These are phyloP conservation scores for Sclerotinia sclerotiorum DNA, from an alignment of 2,329 filamentous ascomycete genomes.

Conservation along the genomic window DNA sequence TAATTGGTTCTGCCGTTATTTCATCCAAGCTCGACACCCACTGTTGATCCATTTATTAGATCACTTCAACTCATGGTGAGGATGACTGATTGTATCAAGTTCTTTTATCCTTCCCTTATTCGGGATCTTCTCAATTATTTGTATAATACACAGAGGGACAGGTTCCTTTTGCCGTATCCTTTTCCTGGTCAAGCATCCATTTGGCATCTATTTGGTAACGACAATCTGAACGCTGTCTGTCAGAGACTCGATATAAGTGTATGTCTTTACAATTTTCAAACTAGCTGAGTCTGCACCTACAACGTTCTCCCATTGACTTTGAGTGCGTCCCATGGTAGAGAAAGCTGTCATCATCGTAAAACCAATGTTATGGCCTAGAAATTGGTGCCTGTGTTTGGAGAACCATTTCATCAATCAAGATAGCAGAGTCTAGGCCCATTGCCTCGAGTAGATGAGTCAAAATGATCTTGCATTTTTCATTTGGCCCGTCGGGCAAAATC, in stretches of 20 bases:
- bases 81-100: background rate
- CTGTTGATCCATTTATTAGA: background rate
- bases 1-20: background rate
- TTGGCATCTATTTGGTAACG: background rate
- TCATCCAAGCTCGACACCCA: background rate
- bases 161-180: background rate
- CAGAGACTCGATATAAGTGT: constrained; percentile 6
- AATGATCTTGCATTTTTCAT: no score
- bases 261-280: background rate
- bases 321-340: constrained; percentile 42
- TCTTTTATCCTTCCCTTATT: background rate
- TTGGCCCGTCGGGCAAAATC: no score
- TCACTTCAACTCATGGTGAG: background rate
- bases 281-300: background rate
- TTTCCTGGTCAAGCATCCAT: background rate
- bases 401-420: constrained; percentile 48
- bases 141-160: background rate
- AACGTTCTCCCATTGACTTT: constrained; percentile 10
- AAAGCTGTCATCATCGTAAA: constrained; percentile 43
- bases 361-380: constrained; percentile 40
- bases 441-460: no score
- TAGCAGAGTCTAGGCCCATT: constrained; percentile 24
- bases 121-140: background rate
- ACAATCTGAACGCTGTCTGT: constrained; percentile 5
- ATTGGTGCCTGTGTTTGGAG: constrained; percentile 41